Evolutionary conservation across 108 stramenopile genomes (phyloP), one percentile per base, ranked within the genome.

Genomic region (Cyclotella atomus): DNA sequence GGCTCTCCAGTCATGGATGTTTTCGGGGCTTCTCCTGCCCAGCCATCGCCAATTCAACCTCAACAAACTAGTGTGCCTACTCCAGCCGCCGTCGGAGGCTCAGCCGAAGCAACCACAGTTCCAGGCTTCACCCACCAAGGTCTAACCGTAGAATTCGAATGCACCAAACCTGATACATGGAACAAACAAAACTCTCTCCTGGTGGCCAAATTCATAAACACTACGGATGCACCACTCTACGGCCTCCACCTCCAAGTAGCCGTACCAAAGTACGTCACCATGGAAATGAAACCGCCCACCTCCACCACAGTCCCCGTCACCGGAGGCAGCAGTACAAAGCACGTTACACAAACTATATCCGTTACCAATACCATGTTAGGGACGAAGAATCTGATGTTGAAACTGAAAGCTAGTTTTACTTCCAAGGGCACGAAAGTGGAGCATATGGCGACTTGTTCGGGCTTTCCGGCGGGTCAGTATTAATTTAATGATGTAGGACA

Each of bases 201-300:
- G 30, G 74, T 87, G 6, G 95, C 93, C 25, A 88, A 80, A 57
- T 99, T 97, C 85, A 89, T 69, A 49, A 99, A 98, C 83, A 65
- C 87, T 19, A 90, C 85, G 7, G 69, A 79, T 36, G 91, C 71
- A 44, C 90, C 93, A 10, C 76, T 99, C 36, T 82, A 88, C 53
- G 92, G 95, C 8, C 76, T 98, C 50, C 91, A 88, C 54, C 76
- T 98, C 32, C 96, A 99, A 83, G 88, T 84, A 15, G 98, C 98
- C n/a, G 97, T 98, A 59, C 97, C 98, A 21, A 99, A 98, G 83
- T 98, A 92, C 56, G 88, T 98, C 16, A 91, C 89, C 3, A 94
- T 97, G 95, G 90, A 96, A 70, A 95, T 99, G 97, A 87, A 95
- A 65, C 97, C 99, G 7, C 94, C 98, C 4, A 83, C 90, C 10